A percentile compares a stretch with the other conserved stretches of the same genome.
Evolutionary conservation across 2,329 filamentous ascomycete genomes (phyloP).

Genomic region (Amylocarpus encephaloides): DNA sequence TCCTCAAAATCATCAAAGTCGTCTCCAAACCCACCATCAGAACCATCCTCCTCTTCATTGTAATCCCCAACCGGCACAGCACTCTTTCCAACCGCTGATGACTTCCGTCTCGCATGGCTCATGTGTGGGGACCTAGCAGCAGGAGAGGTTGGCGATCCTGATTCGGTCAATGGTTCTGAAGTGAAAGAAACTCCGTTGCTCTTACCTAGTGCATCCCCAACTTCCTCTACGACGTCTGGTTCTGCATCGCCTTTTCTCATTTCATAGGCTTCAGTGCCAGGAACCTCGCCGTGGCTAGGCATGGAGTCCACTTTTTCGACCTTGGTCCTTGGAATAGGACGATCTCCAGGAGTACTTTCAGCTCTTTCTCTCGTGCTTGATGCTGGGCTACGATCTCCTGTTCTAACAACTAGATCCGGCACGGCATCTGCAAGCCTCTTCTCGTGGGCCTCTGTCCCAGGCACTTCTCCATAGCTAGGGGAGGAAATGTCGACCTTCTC

Average conservation of each 20-base stretch:
- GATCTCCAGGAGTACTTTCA: slow-evolving; percentile 28
- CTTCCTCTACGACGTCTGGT: slow-evolving; percentile 51
- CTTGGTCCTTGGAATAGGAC: slow-evolving; percentile 51
- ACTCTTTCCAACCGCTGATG: slow-evolving; percentile 27
- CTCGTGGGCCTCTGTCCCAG: slow-evolving; percentile 51
- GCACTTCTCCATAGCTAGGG: slow-evolving; percentile 54
- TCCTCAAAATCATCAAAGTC: slow-evolving; percentile 68
- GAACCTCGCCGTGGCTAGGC: slow-evolving; percentile 54
- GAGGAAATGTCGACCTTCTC: slow-evolving; percentile 49
- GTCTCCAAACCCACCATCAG: slow-evolving; percentile 48
- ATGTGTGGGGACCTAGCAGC: slow-evolving; percentile 41
- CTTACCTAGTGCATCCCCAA: slow-evolving; percentile 51
- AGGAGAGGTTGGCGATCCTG: slow-evolving; percentile 49
- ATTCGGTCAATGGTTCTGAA: slow-evolving; percentile 53
- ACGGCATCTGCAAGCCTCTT: slow-evolving; percentile 50
- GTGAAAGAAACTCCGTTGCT: slow-evolving; percentile 24
- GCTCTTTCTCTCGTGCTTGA: slow-evolving; percentile 23
- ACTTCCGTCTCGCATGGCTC: slow-evolving; percentile 35
- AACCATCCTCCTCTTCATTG: slow-evolving; percentile 48
- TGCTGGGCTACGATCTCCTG: slow-evolving; percentile 20
- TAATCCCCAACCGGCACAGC: slow-evolving; percentile 48
- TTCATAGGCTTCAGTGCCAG: slow-evolving; percentile 51
- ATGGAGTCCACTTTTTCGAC: slow-evolving; percentile 52
- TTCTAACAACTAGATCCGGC: slow-evolving; percentile 52
- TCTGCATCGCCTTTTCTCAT: slow-evolving; percentile 50